phyloP scores from a whole-genome alignment of 2,329 filamentous ascomycete genomes.

The Sporothrix curviconia region DNA sequence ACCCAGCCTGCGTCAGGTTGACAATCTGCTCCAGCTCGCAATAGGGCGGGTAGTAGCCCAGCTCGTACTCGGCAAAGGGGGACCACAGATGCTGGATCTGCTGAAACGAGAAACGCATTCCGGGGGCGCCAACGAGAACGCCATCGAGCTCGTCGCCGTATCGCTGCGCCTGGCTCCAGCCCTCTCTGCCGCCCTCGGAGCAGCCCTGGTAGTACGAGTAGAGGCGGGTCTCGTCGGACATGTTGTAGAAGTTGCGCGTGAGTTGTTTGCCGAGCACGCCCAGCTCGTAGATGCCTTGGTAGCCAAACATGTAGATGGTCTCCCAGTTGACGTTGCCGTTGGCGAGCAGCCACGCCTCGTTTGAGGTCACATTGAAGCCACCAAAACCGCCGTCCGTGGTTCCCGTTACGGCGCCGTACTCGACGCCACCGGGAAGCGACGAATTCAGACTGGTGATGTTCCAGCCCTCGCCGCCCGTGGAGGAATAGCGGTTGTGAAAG shows the following conservation, averaged over 20 bases:
- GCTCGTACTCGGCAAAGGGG: slow-evolving; percentile 31
- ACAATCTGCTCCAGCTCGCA: slow-evolving; percentile 24
- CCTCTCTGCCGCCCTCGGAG: slow-evolving; percentile 43
- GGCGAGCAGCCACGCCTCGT: slow-evolving; percentile 34
- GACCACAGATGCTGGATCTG: slow-evolving; percentile 38
- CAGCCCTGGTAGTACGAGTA: slow-evolving; percentile 48
- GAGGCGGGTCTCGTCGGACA: slow-evolving; percentile 24
- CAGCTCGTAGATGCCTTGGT: slow-evolving; percentile 47
- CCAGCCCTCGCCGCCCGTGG: slow-evolving; percentile 39
- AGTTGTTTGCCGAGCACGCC: slow-evolving; percentile 40
- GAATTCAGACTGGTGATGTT: no score
- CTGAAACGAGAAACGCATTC: slow-evolving; percentile 39
- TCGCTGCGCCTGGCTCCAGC: slow-evolving; percentile 38
- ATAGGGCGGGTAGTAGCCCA: slow-evolving; percentile 34
- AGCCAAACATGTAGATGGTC: slow-evolving; percentile 42
- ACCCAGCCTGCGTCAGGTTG: slow-evolving; percentile 18
- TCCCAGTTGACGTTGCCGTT: slow-evolving; percentile 49
- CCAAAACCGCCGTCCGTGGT: slow-evolving; percentile 30
- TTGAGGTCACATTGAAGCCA: slow-evolving; percentile 31
- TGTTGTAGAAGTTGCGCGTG: slow-evolving; percentile 34
- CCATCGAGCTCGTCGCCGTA: slow-evolving; percentile 38
- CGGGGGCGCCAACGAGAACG: slow-evolving; percentile 40
- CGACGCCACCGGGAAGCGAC: slow-evolving; percentile 19
- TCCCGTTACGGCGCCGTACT: slow-evolving; percentile 24
- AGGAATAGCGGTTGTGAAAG: slow-evolving; percentile 40